A percentile compares a stretch with the other conserved stretches of the same genome.
Evolutionary conservation across 176 grass and related monocot genomes (phyloP).

Genomic region (Neostapfia colusana): DNA sequence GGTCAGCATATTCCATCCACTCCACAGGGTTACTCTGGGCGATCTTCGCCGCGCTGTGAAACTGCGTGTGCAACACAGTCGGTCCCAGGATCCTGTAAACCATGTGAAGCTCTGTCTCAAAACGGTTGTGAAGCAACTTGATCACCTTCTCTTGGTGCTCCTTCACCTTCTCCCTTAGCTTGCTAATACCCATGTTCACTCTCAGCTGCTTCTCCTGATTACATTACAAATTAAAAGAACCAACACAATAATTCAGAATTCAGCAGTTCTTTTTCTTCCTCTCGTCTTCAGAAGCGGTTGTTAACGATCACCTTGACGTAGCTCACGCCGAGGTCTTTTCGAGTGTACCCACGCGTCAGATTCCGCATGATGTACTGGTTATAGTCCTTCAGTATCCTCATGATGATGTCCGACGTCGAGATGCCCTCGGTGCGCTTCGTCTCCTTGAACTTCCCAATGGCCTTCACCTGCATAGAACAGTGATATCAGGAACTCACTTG

Average conservation of each 20-base stretch:
- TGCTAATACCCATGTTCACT: too few relatives aligned
- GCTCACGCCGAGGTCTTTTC: slow-evolving; percentile 84
- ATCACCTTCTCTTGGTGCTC: too few relatives aligned
- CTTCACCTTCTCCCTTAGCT: slow-evolving; percentile 34
- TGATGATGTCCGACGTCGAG: slow-evolving; percentile 88
- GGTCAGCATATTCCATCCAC: slow-evolving; percentile 83
- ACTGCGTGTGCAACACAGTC: slow-evolving; percentile 9
- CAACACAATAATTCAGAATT: background rate
- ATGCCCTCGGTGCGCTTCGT: slow-evolving; percentile 80
- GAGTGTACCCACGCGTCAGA: slow-evolving; percentile 65
- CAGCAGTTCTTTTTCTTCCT: background rate
- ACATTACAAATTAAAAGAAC: background rate
- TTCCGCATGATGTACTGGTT: slow-evolving; percentile 95
- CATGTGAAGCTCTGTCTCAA: background rate
- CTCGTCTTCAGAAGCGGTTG: background rate
- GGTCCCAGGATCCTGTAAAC: background rate
- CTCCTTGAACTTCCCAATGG: slow-evolving; percentile 81
- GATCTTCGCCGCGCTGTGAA: slow-evolving; percentile 44
- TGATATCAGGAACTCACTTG: background rate
- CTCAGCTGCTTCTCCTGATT: slow-evolving; percentile 89
- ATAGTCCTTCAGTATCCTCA: slow-evolving; percentile 93
- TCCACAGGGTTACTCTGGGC: slow-evolving; percentile 69
- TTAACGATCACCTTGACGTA: slow-evolving; percentile 57
- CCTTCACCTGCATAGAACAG: slow-evolving; percentile 63
- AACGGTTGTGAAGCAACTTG: background rate